Evolutionary conservation across 345 rosid species (phyloP).

Genomic region (Toxicodendron radicans): DNA sequence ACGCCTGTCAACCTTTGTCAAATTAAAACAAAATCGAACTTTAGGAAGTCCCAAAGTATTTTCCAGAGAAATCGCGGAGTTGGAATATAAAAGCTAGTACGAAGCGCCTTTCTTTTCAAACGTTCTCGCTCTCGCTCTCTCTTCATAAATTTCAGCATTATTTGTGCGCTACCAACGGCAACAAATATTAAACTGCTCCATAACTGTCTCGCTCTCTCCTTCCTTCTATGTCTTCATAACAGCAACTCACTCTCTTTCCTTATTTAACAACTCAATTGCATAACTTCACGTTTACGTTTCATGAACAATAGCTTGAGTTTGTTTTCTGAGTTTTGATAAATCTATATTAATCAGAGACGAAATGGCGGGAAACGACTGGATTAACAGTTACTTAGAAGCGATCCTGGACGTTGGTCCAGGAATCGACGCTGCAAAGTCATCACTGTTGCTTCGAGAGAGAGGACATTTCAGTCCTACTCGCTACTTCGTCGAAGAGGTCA

Average conservation of each 20-base stretch:
- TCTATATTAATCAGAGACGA: not conserved
- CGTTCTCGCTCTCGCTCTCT: not conserved
- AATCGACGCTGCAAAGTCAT: constrained; percentile 45
- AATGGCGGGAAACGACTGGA: constrained; percentile 83
- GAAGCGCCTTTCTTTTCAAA: no score
- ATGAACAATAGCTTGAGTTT: not conserved
- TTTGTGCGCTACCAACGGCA: not conserved
- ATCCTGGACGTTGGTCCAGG: constrained; percentile 62
- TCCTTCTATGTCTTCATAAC: not conserved
- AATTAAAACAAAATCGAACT: not conserved
- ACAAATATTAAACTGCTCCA: no score
- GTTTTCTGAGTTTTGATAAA: not conserved
- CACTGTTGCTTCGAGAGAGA: constrained; percentile 74
- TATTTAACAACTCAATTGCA: no score
- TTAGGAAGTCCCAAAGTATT: not conserved
- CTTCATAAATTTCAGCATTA: not conserved
- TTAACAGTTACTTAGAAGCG: constrained; percentile 66
- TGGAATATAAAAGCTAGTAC: not conserved
- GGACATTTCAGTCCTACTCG: constrained; percentile 79
- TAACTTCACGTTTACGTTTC: not conserved
- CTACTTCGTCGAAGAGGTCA: constrained; percentile 76
- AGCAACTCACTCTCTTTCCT: not conserved
- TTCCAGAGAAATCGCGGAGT: constrained; percentile 10
- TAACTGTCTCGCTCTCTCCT: not conserved
- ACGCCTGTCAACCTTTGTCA: no score